Conservation (phyloP, 2,329 filamentous ascomycete species). For the Domatiomyces globalis region DNA sequence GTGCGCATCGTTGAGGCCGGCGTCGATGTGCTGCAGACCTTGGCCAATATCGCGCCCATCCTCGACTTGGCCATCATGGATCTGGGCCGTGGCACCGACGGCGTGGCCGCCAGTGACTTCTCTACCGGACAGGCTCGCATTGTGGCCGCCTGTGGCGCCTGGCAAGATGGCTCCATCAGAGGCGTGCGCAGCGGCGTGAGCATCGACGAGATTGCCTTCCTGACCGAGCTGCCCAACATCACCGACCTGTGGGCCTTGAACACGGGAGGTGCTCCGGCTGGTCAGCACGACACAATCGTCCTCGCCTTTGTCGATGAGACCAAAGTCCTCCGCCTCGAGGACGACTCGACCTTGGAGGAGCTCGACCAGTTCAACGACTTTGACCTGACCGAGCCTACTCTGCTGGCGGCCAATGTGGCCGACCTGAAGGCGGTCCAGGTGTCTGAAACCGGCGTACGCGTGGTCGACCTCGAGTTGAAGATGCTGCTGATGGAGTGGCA, state of each 20-base stretch:
- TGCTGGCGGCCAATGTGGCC: slow-evolving; percentile 54
- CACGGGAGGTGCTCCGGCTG: slow-evolving; percentile 34
- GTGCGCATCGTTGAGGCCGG: slow-evolving; percentile 48
- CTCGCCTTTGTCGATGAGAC: slow-evolving; percentile 75
- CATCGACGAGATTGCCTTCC: slow-evolving; percentile 68
- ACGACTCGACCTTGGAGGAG: slow-evolving; percentile 71
- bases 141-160: slow-evolving; percentile 82
- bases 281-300: slow-evolving; percentile 53
- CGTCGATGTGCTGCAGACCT: slow-evolving; percentile 56
- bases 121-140: slow-evolving; percentile 89
- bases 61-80: slow-evolving; percentile 95
- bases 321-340: slow-evolving; percentile 62
- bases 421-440: slow-evolving; percentile 59
- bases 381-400: slow-evolving; percentile 52
- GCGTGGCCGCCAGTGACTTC: slow-evolving; percentile 72
- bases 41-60: slow-evolving; percentile 78
- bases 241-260: slow-evolving; percentile 58
- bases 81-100: slow-evolving; percentile 70
- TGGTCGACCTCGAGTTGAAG: slow-evolving; percentile 40
- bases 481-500: slow-evolving; percentile 34
- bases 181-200: slow-evolving; percentile 90
- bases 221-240: slow-evolving; percentile 64
- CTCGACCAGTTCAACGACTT: slow-evolving; percentile 62
- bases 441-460: slow-evolving; percentile 46
- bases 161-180: slow-evolving; percentile 72